Percentiles rank a stretch among this genome's conserved stretches.
Conservation (phyloP, 2,329 filamentous ascomycete species). For the Aspergillus fumigatiaffinis region DNA sequence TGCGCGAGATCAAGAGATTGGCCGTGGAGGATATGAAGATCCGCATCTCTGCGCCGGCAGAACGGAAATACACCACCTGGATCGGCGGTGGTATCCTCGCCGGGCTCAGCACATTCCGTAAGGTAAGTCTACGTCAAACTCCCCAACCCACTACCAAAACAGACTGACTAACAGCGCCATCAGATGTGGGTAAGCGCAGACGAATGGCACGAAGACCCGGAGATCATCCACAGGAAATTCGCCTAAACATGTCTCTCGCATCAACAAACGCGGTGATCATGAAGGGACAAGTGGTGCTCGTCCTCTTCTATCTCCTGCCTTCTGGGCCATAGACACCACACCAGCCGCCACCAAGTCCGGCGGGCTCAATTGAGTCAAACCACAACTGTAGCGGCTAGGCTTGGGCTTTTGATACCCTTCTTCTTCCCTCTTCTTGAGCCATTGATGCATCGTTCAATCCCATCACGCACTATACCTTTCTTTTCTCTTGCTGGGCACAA, state of each 20-base stretch:
- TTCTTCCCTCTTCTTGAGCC: slow-evolving; percentile 7
- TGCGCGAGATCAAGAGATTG: slow-evolving; percentile 86
- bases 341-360: not conserved
- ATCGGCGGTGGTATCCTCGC: slow-evolving; percentile 97
- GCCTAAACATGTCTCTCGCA: slow-evolving; percentile 51
- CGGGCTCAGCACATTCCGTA: slow-evolving; percentile 94
- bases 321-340: not conserved
- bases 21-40: slow-evolving; percentile 99
- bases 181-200: slow-evolving; percentile 99
- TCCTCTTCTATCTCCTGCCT: not conserved
- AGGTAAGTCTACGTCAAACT: slow-evolving; percentile 60
- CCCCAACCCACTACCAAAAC: not conserved
- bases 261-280: not conserved
- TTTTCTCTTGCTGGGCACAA: not conserved
- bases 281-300: not conserved
- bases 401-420: slow-evolving; percentile 30
- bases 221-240: slow-evolving; percentile 98
- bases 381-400: not conserved
- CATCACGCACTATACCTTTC: not conserved
- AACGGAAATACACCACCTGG: slow-evolving; percentile 98
- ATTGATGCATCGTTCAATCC: not conserved
- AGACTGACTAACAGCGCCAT: not conserved
- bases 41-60: slow-evolving; percentile 96
- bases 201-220: slow-evolving; percentile 99
- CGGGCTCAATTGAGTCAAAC: slow-evolving; percentile 8